Evolutionary conservation across 2,329 filamentous ascomycete genomes (phyloP), one percentile per base, ranked within the genome.

Genomic region (Fusarium devonianum): DNA sequence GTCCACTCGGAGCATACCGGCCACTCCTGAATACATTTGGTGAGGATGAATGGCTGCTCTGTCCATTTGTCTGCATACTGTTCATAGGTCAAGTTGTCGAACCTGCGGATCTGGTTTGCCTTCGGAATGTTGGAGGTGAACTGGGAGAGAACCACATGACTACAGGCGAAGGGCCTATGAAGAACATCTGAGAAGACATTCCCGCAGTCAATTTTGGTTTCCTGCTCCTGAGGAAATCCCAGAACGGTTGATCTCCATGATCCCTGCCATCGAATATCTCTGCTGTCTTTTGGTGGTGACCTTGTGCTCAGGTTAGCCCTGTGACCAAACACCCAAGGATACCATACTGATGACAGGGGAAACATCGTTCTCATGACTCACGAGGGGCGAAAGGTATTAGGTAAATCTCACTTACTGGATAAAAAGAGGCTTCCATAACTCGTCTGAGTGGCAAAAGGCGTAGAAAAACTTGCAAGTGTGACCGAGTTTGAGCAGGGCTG

Each of bases 121-220:
- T 73, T 63, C 2, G 92, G 92, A 26, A 97, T 96, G 39, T 82
- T 83, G 17, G 78, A 77, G 7, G 84, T 80, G 69, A 87, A 96
- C 2, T 83, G 81, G 6, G 75, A 70, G 29, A 96, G 74, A 2
- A 81, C 73, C 19, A 92, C 85, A 67, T 96, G 84, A 34, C 90
- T 88, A 75, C 93, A 97, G 60, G 90, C 87, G 70, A 95, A 97
- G 0, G 93, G 93, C 8, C 92, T 84, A 71, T 97, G 90, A 17
- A 97, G 79, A 7, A 89, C 86, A 71, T 99, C 93, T 11, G 93
- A 97, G 71, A 90, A 97, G 40, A 97, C 84, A 63, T 86, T 84
- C 40, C 80, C 80, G 73, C 92, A 96, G 61, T 88, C 81, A 25
- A 96, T 75, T 10, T 73, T 76, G 26, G 84, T 78, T 36, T 82